phyloP scores from a whole-genome alignment of 148 eudicot species.

The Bassia scoparia region DNA sequence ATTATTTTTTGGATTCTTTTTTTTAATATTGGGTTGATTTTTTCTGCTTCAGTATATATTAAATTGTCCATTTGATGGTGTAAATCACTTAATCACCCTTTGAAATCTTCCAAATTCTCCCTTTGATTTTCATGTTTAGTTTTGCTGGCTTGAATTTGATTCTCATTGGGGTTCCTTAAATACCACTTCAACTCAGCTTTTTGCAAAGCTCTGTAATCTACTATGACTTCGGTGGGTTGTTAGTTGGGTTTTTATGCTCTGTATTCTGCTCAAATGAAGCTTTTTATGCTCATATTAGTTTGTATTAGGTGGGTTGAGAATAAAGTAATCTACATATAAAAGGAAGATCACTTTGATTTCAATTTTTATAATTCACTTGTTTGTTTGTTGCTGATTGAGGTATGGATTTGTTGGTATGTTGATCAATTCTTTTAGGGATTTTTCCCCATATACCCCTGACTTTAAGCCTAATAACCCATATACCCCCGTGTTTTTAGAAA shows the following conservation, averaged over 20 bases:
- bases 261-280: too few relatives aligned
- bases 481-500: too few relatives aligned
- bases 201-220: neutral
- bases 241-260: too few relatives aligned
- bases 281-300: neutral
- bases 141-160: constrained; percentile 11
- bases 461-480: too few relatives aligned
- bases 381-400: neutral
- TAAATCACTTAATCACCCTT: neutral
- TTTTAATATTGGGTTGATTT: neutral
- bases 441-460: too few relatives aligned
- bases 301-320: too few relatives aligned
- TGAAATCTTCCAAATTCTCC: neutral
- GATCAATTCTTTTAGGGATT: neutral
- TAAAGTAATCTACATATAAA: too few relatives aligned
- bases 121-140: neutral
- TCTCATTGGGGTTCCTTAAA: constrained; percentile 1
- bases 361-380: neutral
- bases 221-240: constrained; percentile 9
- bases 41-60: neutral
- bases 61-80: neutral
- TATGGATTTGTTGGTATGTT: neutral
- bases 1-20: neutral
- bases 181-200: neutral
- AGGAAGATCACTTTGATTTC: neutral